Percentiles rank a stretch among this genome's conserved stretches.
Evolutionary conservation across 1,284 basidiomycete genomes (phyloP).

Genomic region (Leccinum griseonigrum): DNA sequence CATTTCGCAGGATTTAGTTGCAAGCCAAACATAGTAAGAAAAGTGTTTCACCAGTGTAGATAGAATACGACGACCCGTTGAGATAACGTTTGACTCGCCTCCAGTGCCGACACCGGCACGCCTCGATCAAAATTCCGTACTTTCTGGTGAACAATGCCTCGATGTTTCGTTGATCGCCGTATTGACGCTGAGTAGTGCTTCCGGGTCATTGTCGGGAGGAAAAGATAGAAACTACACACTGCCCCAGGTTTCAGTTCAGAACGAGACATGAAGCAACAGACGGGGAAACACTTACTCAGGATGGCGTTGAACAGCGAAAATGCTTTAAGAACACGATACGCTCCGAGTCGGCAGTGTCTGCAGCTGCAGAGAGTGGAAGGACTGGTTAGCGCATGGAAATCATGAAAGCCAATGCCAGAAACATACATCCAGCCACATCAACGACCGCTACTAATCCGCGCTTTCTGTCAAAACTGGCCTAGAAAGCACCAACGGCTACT

Average conservation of each 20-base stretch:
- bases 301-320: conserved; percentile 75
- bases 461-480: conserved; percentile 69
- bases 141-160: too few relatives aligned
- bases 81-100: too few relatives aligned
- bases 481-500: conserved; percentile 67
- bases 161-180: too few relatives aligned
- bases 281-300: conserved; percentile 47
- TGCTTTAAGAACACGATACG: conserved; percentile 74
- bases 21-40: too few relatives aligned
- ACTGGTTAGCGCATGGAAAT: neutral
- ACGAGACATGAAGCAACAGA: conserved; percentile 9
- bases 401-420: conserved; percentile 1
- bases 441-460: conserved; percentile 65
- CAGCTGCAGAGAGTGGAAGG: conserved; percentile 50
- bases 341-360: conserved; percentile 56
- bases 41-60: too few relatives aligned
- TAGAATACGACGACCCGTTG: too few relatives aligned
- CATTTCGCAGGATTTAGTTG: too few relatives aligned
- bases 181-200: conserved; percentile 45
- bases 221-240: conserved; percentile 63
- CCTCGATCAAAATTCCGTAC: too few relatives aligned
- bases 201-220: conserved; percentile 61
- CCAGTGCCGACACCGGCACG: too few relatives aligned
- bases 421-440: conserved; percentile 60
- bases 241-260: conserved; percentile 16